Evolutionary conservation across 208 protist genomes (phyloP).

Genomic region (Porcisia hertigi): DNA sequence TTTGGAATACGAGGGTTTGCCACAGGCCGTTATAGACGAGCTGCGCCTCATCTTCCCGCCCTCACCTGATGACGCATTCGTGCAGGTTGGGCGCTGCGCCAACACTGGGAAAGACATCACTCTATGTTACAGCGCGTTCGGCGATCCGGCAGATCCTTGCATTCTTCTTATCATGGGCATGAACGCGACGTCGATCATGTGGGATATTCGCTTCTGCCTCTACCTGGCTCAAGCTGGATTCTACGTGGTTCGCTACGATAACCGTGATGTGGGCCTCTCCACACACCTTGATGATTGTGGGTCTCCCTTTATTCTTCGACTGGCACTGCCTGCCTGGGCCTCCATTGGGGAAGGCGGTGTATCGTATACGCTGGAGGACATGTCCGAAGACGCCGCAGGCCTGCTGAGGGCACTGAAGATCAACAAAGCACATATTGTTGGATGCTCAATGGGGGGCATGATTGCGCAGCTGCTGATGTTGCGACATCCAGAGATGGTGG

Average conservation of each 20-base stretch:
- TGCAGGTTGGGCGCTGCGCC: slow-evolving; percentile 58
- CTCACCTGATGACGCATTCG: slow-evolving; percentile 34
- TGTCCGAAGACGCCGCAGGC: slow-evolving; percentile 64
- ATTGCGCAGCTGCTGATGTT: slow-evolving; percentile 65
- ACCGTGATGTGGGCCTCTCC: slow-evolving; percentile 75
- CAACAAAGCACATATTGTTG: slow-evolving; percentile 56
- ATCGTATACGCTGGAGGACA: slow-evolving; percentile 73
- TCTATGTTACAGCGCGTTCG: slow-evolving; percentile 79
- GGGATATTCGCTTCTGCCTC: slow-evolving; percentile 73
- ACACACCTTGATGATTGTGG: slow-evolving; percentile 59
- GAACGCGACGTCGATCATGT: slow-evolving; percentile 67
- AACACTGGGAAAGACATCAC: slow-evolving; percentile 48
- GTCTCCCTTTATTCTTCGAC: slow-evolving; percentile 36
- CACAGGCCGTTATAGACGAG: slow-evolving; percentile 14
- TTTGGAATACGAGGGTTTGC: slow-evolving; percentile 6
- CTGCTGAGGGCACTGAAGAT: slow-evolving; percentile 56
- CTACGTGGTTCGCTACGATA: slow-evolving; percentile 81
- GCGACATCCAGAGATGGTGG: slow-evolving; percentile 45
- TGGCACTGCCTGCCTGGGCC: slow-evolving; percentile 56
- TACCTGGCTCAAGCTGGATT: slow-evolving; percentile 63
- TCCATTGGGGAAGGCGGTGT: slow-evolving; percentile 46
- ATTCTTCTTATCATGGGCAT: slow-evolving; percentile 79
- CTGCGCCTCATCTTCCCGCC: slow-evolving; percentile 13
- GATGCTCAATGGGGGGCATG: slow-evolving; percentile 83
- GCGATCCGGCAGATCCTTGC: slow-evolving; percentile 47